A percentile compares a stretch with the other conserved stretches of the same genome.
These are phyloP conservation scores for Alternaria sp. DNA, from an alignment of 2,329 filamentous ascomycete species.

Conservation along the genomic window DNA sequence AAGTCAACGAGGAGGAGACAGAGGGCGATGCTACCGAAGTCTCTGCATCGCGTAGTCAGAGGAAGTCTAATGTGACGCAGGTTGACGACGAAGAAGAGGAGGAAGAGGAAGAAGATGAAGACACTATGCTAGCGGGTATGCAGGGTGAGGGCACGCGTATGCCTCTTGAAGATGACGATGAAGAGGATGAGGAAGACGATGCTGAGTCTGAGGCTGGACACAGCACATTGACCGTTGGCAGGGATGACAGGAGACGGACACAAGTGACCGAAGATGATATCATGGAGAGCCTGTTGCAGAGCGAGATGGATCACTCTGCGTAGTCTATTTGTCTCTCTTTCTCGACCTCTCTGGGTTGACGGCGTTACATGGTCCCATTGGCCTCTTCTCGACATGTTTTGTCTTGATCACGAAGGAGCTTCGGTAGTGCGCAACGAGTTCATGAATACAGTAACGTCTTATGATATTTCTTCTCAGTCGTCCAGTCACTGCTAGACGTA, in stretches of 20 bases:
- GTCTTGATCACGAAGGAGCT: not conserved
- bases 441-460: not conserved
- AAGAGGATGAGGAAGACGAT: constrained; percentile 25
- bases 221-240: constrained; percentile 9
- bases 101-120: constrained; percentile 37
- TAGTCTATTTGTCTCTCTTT: not conserved
- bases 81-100: constrained; percentile 19
- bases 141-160: constrained; percentile 45
- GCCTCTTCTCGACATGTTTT: not conserved
- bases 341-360: not conserved
- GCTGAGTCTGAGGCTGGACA: constrained; percentile 7
- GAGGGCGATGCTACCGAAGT: constrained; percentile 22
- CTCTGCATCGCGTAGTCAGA: constrained; percentile 18
- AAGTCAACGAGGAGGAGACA: constrained; percentile 13
- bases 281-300: constrained; percentile 39
- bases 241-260: constrained; percentile 6
- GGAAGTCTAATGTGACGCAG: not conserved
- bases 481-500: not conserved
- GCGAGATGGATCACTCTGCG: constrained; percentile 14
- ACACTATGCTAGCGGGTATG: constrained; percentile 42
- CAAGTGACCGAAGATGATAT: constrained; percentile 44
- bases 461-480: not conserved
- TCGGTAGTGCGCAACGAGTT: not conserved
- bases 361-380: not conserved
- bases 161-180: constrained; percentile 38